These are phyloP conservation scores for Entomortierella chlamydospora DNA, from an alignment of 192 early-diverging fungal genomes.

Conservation along the genomic window DNA sequence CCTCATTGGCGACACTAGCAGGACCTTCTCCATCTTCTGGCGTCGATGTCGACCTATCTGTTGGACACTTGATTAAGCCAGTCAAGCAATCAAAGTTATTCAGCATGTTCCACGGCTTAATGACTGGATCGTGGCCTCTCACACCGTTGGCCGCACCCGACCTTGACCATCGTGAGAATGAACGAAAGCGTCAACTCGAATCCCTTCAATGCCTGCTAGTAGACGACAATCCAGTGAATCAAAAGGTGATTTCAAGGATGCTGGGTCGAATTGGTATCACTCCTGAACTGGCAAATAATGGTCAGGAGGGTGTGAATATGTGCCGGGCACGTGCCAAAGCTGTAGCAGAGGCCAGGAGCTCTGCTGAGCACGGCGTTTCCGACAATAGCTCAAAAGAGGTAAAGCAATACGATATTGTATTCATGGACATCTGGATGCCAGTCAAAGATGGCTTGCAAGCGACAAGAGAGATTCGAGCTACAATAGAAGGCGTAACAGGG, in stretches of 20 bases:
- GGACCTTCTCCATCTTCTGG: neutral
- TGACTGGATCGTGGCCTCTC: constrained; percentile 50
- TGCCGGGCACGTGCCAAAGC: constrained; percentile 35
- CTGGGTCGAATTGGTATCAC: constrained; percentile 46
- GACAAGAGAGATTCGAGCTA: constrained; percentile 37
- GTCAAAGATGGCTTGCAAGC: constrained; percentile 52
- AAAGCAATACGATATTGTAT: constrained; percentile 53
- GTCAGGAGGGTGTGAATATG: constrained; percentile 53
- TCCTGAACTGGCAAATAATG: constrained; percentile 52
- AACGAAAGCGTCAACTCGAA: constrained; percentile 34
- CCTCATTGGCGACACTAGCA: neutral
- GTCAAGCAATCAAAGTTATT: constrained; percentile 50
- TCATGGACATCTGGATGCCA: constrained; percentile 57
- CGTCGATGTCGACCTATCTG: constrained; percentile 15
- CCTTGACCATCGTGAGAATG: constrained; percentile 21
- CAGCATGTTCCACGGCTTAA: constrained; percentile 47
- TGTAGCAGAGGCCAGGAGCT: neutral
- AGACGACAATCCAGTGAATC: constrained; percentile 61
- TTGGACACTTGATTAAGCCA: constrained; percentile 40
- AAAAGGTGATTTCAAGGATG: constrained; percentile 53
- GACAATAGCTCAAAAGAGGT: neutral
- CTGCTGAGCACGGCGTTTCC: neutral
- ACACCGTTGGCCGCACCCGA: constrained; percentile 18
- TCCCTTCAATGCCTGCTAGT: constrained; percentile 50
- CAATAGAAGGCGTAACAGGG: constrained; percentile 31